Evolutionary conservation across 805 yeast species (phyloP).

Genomic region (Schizosaccharomyces octosporus): DNA sequence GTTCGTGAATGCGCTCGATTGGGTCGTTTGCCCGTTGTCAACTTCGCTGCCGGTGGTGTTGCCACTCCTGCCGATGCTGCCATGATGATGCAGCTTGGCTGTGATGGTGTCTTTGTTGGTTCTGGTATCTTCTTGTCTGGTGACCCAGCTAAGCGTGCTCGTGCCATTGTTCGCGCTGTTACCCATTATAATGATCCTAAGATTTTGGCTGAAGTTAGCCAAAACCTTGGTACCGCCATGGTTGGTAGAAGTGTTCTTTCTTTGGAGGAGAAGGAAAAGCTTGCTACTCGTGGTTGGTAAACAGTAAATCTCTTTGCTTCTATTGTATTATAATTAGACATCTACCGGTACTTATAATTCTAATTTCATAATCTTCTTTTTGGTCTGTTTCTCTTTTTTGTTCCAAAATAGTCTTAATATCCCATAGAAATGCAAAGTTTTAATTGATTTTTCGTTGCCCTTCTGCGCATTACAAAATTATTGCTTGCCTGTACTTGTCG

Average conservation of each 20-base stretch:
- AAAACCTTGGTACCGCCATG: slow-evolving; percentile 54
- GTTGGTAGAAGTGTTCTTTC: slow-evolving; percentile 39
- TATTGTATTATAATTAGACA: neutral
- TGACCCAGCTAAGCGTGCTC: slow-evolving; percentile 48
- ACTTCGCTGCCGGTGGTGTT: slow-evolving; percentile 73
- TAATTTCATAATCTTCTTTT: neutral
- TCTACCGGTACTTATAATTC: neutral
- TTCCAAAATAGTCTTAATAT: neutral
- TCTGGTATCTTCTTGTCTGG: slow-evolving; percentile 57
- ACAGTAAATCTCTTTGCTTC: neutral
- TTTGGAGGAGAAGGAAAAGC: slow-evolving; percentile 20
- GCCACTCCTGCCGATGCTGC: slow-evolving; percentile 82
- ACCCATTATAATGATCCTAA: slow-evolving; percentile 40
- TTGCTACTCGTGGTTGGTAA: slow-evolving; percentile 10
- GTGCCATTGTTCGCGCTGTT: slow-evolving; percentile 59
- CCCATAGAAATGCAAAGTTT: too few species aligned
- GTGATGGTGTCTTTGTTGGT: slow-evolving; percentile 56
- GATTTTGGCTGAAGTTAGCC: slow-evolving; percentile 37
- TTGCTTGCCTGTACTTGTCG: too few species aligned
- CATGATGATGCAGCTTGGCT: slow-evolving; percentile 55
- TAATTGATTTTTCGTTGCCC: too few species aligned
- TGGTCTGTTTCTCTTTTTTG: neutral
- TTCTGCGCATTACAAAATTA: too few species aligned
- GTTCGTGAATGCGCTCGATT: slow-evolving; percentile 24
- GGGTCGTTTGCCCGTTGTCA: slow-evolving; percentile 56